Evolutionary conservation across 192 early-diverging fungal species (phyloP).

Genomic region (Podila verticillata): DNA sequence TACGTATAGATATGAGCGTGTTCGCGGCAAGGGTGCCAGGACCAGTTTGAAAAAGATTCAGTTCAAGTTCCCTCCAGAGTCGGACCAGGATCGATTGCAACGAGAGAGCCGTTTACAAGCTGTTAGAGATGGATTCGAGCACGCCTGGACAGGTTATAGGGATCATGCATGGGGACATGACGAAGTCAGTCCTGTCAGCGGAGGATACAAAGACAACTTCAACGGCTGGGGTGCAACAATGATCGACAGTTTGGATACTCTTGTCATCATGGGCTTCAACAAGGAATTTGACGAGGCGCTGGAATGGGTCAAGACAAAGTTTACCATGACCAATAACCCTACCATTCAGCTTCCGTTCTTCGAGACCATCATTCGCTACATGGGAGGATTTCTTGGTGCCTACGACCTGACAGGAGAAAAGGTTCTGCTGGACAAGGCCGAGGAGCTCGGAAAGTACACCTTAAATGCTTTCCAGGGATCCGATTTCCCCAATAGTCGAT

Average conservation of each 20-base stretch:
- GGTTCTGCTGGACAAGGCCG: conserved; percentile 74
- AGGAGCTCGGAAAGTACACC: conserved; percentile 75
- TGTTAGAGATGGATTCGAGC: conserved; percentile 69
- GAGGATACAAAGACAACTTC: conserved; percentile 37
- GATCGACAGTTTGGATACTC: conserved; percentile 89
- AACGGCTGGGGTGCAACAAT: conserved; percentile 79
- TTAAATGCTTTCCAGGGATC: conserved; percentile 71
- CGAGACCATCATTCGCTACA: conserved; percentile 83
- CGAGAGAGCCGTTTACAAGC: conserved; percentile 55
- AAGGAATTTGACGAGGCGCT: conserved; percentile 81
- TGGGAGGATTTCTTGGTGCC: conserved; percentile 82
- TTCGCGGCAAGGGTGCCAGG: conserved; percentile 27
- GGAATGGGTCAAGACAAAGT: conserved; percentile 62
- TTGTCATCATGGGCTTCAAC: conserved; percentile 84
- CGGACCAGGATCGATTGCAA: conserved; percentile 18
- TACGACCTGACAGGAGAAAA: conserved; percentile 84
- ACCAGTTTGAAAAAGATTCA: conserved; percentile 35
- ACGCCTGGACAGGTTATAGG: conserved; percentile 82
- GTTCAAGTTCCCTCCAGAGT: conserved; percentile 28
- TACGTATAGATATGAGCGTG: conserved; percentile 23
- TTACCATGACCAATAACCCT: conserved; percentile 63
- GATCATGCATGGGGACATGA: conserved; percentile 83
- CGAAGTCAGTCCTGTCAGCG: conserved; percentile 62
- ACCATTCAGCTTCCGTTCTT: conserved; percentile 72
- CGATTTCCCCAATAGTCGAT: conserved; percentile 13